Evolutionary conservation across 1,139 yeast species (phyloP).

Genomic region (Suhomyces bribrorum): DNA sequence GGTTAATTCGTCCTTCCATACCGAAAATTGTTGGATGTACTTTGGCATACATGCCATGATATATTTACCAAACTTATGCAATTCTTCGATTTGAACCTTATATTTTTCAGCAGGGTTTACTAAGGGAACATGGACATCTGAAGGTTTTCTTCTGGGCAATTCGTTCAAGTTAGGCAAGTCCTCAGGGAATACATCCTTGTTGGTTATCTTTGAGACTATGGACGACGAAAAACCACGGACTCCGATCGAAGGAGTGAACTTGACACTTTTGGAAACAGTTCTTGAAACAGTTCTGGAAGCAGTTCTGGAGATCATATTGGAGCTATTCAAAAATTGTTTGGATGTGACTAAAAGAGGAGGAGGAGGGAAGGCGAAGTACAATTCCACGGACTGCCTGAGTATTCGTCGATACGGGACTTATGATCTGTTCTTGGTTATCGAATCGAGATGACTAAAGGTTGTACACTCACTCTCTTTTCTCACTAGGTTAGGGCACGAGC

Average conservation of each 20-base stretch:
- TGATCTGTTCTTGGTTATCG: background rate
- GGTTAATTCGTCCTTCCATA: constrained; percentile 88
- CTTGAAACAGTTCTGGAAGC: constrained; percentile 10
- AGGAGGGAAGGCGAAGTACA: no score
- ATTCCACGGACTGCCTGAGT: background rate
- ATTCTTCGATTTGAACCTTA: constrained; percentile 66
- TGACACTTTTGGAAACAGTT: constrained; percentile 8
- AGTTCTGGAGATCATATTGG: constrained; percentile 11
- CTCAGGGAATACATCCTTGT: constrained; percentile 17
- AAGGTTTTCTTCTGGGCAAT: constrained; percentile 43
- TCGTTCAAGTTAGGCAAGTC: constrained; percentile 40
- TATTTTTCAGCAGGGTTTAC: constrained; percentile 80
- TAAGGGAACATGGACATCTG: constrained; percentile 52
- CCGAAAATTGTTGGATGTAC: constrained; percentile 79
- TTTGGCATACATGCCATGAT: constrained; percentile 80
- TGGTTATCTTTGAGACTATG: constrained; percentile 1
- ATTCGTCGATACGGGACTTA: background rate
- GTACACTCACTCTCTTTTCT: background rate
- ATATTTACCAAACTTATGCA: constrained; percentile 82
- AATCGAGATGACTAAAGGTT: background rate
- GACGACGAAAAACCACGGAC: constrained; percentile 9
- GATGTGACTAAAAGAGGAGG: no score
- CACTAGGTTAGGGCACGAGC: constrained; percentile 1
- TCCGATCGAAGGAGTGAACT: constrained; percentile 5
- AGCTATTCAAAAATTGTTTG: no score